Evolutionary conservation across 1,284 basidiomycete genomes (phyloP).

Genomic region (Heterobasidion parviporum): DNA sequence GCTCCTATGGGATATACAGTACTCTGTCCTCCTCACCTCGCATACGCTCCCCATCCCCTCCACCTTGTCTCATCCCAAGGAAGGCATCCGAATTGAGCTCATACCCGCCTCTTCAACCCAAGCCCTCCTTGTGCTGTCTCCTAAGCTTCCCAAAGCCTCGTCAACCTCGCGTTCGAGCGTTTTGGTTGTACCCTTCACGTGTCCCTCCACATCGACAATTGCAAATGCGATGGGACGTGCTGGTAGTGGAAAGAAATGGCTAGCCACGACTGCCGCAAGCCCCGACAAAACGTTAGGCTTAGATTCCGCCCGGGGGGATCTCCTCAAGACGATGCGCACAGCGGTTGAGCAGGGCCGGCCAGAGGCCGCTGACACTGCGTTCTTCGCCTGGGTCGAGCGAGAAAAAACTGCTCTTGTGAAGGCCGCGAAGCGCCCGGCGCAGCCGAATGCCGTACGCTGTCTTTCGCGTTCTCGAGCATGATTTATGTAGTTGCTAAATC

Average conservation of each 20-base stretch:
- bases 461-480: background rate
- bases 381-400: constrained; percentile 40
- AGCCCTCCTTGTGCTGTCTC: constrained; percentile 46
- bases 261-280: constrained; percentile 15
- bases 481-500: background rate
- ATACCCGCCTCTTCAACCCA: constrained; percentile 32
- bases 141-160: constrained; percentile 18
- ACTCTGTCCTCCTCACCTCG: constrained; percentile 53
- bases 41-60: constrained; percentile 46
- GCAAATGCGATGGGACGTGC: constrained; percentile 53
- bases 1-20: constrained; percentile 68
- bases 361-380: constrained; percentile 35
- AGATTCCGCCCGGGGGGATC: constrained; percentile 24
- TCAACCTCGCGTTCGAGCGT: constrained; percentile 37
- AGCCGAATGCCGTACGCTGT: background rate
- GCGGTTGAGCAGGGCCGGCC: constrained; percentile 20
- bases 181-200: constrained; percentile 46
- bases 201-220: constrained; percentile 46
- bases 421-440: constrained; percentile 9
- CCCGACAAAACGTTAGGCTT: constrained; percentile 8
- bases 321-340: constrained; percentile 29
- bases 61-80: constrained; percentile 29
- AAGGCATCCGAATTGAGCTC: constrained; percentile 25
- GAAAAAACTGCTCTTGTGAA: constrained; percentile 9
- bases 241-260: constrained; percentile 41